Conservation (phyloP, 2,329 filamentous ascomycete genomes). For the Ambrosiella xylebori region DNA sequence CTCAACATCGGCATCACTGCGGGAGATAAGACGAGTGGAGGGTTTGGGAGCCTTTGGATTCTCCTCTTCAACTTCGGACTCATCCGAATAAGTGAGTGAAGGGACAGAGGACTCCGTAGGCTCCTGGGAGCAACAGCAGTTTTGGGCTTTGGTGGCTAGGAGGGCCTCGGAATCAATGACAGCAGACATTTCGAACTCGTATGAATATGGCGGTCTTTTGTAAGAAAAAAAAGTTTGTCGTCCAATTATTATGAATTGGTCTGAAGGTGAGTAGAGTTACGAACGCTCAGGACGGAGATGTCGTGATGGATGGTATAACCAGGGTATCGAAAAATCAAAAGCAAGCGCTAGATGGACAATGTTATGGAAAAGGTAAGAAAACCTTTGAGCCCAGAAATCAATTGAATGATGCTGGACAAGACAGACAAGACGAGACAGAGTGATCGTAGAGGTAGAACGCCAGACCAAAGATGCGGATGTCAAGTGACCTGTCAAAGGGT, state of each 20-base stretch:
- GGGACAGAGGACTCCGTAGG: conserved; percentile 31
- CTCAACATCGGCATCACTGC: conserved; percentile 44
- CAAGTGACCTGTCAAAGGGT: background rate
- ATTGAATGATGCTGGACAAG: background rate
- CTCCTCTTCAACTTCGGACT: conserved; percentile 44
- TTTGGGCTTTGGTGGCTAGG: conserved; percentile 19
- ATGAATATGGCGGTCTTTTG: no score
- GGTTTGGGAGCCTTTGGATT: conserved; percentile 34
- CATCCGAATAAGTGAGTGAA: conserved; percentile 45
- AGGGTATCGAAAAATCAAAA: background rate
- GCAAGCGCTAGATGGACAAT: background rate
- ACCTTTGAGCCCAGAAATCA: background rate
- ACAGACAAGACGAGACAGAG: background rate
- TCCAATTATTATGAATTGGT: no score
- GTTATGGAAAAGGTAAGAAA: background rate
- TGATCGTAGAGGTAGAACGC: background rate
- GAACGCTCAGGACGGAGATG: no score
- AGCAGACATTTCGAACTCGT: conserved; percentile 8
- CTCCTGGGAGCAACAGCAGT: conserved; percentile 26
- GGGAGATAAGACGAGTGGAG: conserved; percentile 50
- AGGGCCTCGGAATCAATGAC: conserved; percentile 19
- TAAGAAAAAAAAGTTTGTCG: no score
- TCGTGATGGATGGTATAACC: background rate
- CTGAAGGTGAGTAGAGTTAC: no score
- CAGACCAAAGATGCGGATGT: background rate